These are phyloP conservation scores for Lipomyces orientalis DNA, from an alignment of 805 yeast genomes.

Conservation along the genomic window DNA sequence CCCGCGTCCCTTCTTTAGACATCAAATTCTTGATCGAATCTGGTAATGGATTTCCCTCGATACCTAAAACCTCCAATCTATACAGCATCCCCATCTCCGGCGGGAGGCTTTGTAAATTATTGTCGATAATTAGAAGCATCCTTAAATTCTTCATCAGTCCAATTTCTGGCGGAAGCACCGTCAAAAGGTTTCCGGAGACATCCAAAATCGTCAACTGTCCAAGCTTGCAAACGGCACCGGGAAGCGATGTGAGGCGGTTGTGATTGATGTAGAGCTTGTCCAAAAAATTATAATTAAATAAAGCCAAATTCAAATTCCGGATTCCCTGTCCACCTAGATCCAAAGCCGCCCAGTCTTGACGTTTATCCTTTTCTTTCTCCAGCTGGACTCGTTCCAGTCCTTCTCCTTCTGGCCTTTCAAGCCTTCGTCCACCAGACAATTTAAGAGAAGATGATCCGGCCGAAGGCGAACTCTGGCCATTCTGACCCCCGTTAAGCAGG, in stretches of 20 bases:
- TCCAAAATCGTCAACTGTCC: constrained; percentile 81
- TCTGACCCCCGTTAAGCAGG: constrained; percentile 19
- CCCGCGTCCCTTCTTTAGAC: constrained; percentile 83
- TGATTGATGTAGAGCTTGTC: constrained; percentile 88
- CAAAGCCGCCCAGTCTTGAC: constrained; percentile 76
- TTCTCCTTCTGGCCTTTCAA: constrained; percentile 45
- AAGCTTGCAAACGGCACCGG: constrained; percentile 69
- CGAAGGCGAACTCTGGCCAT: constrained; percentile 40
- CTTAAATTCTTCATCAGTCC: constrained; percentile 82
- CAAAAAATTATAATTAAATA: constrained; percentile 81
- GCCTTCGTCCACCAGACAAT: not conserved
- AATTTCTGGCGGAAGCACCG: constrained; percentile 78
- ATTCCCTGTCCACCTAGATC: constrained; percentile 92
- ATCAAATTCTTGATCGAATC: constrained; percentile 66
- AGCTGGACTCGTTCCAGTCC: constrained; percentile 31
- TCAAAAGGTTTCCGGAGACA: constrained; percentile 75
- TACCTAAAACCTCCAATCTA: constrained; percentile 84
- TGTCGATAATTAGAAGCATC: constrained; percentile 86
- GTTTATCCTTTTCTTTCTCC: constrained; percentile 13
- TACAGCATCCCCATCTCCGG: constrained; percentile 82
- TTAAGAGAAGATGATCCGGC: constrained; percentile 3
- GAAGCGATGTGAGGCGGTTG: constrained; percentile 72
- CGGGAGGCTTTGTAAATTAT: constrained; percentile 76
- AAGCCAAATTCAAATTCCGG: constrained; percentile 66
- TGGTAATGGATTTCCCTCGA: constrained; percentile 90